Evolutionary conservation across 768 basidiomycete genomes (phyloP).

Genomic region (Hypholoma sublateritium): DNA sequence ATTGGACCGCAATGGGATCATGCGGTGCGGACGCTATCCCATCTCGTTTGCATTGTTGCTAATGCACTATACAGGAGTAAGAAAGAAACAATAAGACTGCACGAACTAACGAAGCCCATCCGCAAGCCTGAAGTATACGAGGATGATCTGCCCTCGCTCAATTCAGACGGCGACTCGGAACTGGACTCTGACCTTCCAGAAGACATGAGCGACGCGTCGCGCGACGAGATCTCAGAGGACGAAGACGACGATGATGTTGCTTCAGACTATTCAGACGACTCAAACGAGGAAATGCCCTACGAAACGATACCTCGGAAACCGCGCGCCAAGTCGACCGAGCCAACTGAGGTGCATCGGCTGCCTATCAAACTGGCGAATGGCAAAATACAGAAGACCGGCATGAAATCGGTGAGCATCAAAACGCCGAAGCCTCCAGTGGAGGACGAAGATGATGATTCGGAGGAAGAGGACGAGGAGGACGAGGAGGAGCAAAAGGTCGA

Average conservation of each 20-base stretch:
- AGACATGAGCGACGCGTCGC: conserved; percentile 17
- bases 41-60: not conserved
- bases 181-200: conserved; percentile 18
- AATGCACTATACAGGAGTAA: conserved; percentile 61
- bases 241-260: not conserved
- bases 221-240: conserved; percentile 17
- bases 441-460: conserved; percentile 31
- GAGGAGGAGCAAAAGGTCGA: conserved; percentile 42
- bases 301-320: conserved; percentile 61
- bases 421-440: conserved; percentile 22
- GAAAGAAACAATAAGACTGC: conserved; percentile 74
- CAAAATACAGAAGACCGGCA: conserved; percentile 61
- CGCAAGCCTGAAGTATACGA: conserved; percentile 35
- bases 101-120: conserved; percentile 61
- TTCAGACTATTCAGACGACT: conserved; percentile 31
- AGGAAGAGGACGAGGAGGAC: conserved; percentile 20
- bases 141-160: conserved; percentile 68
- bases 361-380: conserved; percentile 90
- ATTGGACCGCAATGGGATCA: conserved; percentile 78
- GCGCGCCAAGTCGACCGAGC: conserved; percentile 41
- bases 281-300: conserved; percentile 75
- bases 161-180: conserved; percentile 52
- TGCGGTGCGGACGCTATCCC: conserved; percentile 50
- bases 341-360: conserved; percentile 57
- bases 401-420: conserved; percentile 23